A percentile compares a stretch with the other conserved stretches of the same genome.
Conservation (phyloP, 768 basidiomycete species). For the Steccherinum ochraceum region DNA sequence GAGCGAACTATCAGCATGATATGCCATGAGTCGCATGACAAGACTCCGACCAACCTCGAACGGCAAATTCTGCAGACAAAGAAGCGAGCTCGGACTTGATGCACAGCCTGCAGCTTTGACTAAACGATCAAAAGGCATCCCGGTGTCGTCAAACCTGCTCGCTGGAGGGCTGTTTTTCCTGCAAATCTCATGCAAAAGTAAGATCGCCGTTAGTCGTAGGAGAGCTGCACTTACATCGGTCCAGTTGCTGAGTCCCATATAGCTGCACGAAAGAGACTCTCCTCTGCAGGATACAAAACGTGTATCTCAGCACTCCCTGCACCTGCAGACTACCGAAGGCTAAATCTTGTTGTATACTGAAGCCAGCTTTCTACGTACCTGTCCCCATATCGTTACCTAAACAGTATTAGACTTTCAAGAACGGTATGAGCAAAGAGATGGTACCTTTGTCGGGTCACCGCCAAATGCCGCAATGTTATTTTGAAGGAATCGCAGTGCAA, state of each 20-base stretch:
- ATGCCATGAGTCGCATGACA: conserved; percentile 26
- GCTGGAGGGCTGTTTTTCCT: conserved; percentile 39
- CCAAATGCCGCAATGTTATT: conserved; percentile 57
- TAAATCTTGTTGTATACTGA: no score
- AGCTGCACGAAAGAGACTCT: conserved; percentile 41
- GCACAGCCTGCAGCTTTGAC: conserved; percentile 16
- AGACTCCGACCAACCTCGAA: conserved; percentile 34
- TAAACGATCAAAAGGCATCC: conserved; percentile 19
- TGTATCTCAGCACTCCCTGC: conserved; percentile 45
- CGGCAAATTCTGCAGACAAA: conserved; percentile 18
- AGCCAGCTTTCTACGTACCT: conserved; percentile 24
- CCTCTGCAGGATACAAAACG: conserved; percentile 34
- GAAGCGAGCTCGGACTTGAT: conserved; percentile 15
- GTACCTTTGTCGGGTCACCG: conserved; percentile 33
- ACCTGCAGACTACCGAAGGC: conserved; percentile 37
- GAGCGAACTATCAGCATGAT: background rate
- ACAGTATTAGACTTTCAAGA: conserved; percentile 19
- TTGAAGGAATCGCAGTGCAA: conserved; percentile 54
- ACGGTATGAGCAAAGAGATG: background rate
- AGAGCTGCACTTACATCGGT: conserved; percentile 46
- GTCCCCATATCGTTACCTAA: conserved; percentile 45
- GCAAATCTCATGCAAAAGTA: background rate
- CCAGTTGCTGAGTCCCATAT: conserved; percentile 49
- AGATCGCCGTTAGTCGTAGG: no score
- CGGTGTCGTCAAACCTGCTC: conserved; percentile 22